Evolutionary conservation across 2,329 filamentous ascomycete species (phyloP), one percentile per base, ranked within the genome.

Genomic region (Talaromyces marneffei): DNA sequence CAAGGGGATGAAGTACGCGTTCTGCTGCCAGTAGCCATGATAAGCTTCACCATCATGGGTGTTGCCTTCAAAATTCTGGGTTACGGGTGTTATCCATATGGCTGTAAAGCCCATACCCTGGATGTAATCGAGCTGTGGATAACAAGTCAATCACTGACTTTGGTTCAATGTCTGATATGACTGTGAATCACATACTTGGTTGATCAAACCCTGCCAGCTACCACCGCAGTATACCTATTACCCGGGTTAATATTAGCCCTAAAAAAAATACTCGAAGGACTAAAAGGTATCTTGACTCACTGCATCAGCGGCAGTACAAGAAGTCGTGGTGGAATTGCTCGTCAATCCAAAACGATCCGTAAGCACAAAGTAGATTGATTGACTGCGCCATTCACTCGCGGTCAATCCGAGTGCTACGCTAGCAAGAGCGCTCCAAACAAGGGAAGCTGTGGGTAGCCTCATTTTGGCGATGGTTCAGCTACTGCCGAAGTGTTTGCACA

Each of bases 1-100:
- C 39, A 16, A 29, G 4, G 16, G 31, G 9, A 12, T 40, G 10
- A 59, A 65, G 57, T 63, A 75, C 72, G 81, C 71, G 61, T 82
- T 72, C 65, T 81, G 77, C 37, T 79, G 78, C 77, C 78, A 81
- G 66, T 81, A 82, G 12, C 80, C 79, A 66, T 81, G 79, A 62
- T 81, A 82, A 20, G 77, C 72, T 20, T 73, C 71, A 14, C 76
- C 75, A 52, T 76, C 73, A 29, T 72, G 67, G 63, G 75, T 74
- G n/a, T 71, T 61, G 4, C 66, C 65, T 4, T 70, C 59, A 1
- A 79, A 64, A 23, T 80, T 72, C 42, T 69, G 67, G 7, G 77
- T 78, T 5, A 80, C 72, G 0, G 78, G 78, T 0, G 78, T 79
- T 48, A 81, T 80, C 79, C 78, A 80, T 53, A 81, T 75, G 2